phyloP scores from a whole-genome alignment of 108 stramenopile species.

The Nitzschia putrida region DNA sequence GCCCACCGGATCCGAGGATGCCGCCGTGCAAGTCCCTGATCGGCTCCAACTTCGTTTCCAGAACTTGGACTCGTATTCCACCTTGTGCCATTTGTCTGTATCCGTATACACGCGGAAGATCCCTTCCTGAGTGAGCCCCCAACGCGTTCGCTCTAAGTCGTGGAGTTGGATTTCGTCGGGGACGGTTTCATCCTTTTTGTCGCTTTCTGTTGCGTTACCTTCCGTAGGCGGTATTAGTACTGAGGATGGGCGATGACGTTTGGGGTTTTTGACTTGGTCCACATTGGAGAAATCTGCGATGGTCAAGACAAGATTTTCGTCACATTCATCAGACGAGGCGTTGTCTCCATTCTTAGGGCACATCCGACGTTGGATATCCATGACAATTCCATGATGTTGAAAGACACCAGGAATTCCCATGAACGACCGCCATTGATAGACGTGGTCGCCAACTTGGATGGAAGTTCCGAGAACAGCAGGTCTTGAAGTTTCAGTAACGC shows the following conservation, averaged over 20 bases:
- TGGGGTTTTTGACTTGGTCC: conserved; percentile 1
- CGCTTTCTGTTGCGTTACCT: not conserved
- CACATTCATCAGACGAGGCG: not conserved
- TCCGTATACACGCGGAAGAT: conserved; percentile 34
- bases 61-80: conserved; percentile 38
- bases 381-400: conserved; percentile 56
- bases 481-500: too few species aligned
- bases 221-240: not conserved
- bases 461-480: too few species aligned
- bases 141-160: too few species aligned
- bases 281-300: conserved; percentile 50
- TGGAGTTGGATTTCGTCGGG: not conserved
- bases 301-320: conserved; percentile 18
- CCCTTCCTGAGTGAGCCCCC: conserved; percentile 35
- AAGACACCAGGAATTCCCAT: conserved; percentile 44
- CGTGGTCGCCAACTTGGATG: conserved; percentile 46
- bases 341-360: not conserved
- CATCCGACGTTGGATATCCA: conserved; percentile 24
- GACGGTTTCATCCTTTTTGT: not conserved
- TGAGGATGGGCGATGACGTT: not conserved
- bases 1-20: conserved; percentile 31
- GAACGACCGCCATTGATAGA: conserved; percentile 47
- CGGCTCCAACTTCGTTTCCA: conserved; percentile 35
- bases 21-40: conserved; percentile 34
- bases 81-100: conserved; percentile 46